Percentiles rank a stretch among this genome's conserved stretches.
These are phyloP conservation scores for Blastobotrys petasosporus DNA, from an alignment of 1,139 yeast genomes.

Conservation along the genomic window DNA sequence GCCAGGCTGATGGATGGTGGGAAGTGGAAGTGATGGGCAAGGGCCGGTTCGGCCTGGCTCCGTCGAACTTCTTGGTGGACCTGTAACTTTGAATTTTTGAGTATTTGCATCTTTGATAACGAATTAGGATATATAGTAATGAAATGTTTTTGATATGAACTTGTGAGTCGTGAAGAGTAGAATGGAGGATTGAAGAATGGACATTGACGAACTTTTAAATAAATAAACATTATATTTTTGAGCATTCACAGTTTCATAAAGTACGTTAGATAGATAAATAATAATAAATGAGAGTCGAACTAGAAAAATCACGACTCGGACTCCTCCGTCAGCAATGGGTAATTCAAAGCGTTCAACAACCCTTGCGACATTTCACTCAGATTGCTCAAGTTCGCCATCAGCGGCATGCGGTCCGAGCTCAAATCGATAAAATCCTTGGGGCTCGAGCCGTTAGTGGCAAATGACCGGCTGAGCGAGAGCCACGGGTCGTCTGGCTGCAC, in stretches of 20 bases:
- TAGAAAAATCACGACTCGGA: background rate
- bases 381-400: slow-evolving; percentile 2
- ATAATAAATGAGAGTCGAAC: background rate
- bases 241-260: background rate
- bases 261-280: background rate
- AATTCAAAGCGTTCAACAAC: slow-evolving; percentile 2
- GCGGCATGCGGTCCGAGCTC: background rate
- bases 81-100: background rate
- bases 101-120: too few species aligned
- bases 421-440: background rate
- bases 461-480: slow-evolving; percentile 2
- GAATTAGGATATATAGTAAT: too few species aligned
- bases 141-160: too few species aligned
- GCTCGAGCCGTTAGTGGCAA: background rate
- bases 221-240: too few species aligned
- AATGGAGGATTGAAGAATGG: too few species aligned
- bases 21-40: slow-evolving; percentile 62
- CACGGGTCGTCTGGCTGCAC: slow-evolving; percentile 5
- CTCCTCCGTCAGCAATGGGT: background rate
- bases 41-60: slow-evolving; percentile 65
- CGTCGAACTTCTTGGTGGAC: slow-evolving; percentile 53
- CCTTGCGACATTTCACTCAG: slow-evolving; percentile 7
- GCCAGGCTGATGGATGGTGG: slow-evolving; percentile 91
- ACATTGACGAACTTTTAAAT: too few species aligned
- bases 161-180: too few species aligned